Evolutionary conservation across 2,329 filamentous ascomycete species (phyloP).

Genomic region (Trichoderma afroharzianum): DNA sequence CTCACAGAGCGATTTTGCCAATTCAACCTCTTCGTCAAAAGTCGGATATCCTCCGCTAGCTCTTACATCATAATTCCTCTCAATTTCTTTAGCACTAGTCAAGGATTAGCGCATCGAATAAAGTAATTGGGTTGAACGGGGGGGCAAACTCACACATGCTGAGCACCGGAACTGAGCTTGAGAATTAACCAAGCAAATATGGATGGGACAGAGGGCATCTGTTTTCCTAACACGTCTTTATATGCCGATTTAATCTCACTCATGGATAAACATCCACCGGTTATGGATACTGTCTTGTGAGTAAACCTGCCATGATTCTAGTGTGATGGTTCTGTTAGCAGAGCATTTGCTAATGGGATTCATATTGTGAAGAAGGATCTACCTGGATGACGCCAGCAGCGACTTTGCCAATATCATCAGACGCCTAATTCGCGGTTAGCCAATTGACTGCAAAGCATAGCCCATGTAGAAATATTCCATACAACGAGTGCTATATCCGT

Average conservation of each 20-base stretch:
- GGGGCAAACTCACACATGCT: slow-evolving; percentile 3
- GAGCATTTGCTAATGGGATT: rapidly evolving
- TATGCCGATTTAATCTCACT: background rate
- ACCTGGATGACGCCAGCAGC: background rate
- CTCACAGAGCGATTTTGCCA: background rate
- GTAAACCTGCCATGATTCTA: slow-evolving; percentile 1
- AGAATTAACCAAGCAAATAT: background rate
- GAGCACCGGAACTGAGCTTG: slow-evolving; percentile 7
- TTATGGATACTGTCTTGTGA: slow-evolving; percentile 7
- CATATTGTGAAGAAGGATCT: background rate
- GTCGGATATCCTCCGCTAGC: background rate
- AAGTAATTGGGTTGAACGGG: no score
- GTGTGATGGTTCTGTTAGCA: background rate
- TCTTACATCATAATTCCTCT: background rate
- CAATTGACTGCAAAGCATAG: rapidly evolving
- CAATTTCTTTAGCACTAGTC: background rate
- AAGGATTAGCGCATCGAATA: background rate
- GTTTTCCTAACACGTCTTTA: background rate
- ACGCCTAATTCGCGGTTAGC: background rate
- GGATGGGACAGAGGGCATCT: slow-evolving; percentile 1
- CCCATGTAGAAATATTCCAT: background rate
- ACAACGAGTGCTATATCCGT: slow-evolving; percentile 5
- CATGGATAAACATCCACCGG: background rate
- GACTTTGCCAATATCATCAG: slow-evolving; percentile 3
- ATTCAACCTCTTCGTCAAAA: slow-evolving; percentile 5